Conservation (phyloP, 164 flowering plant genomes). For the Sextonia rubra region DNA sequence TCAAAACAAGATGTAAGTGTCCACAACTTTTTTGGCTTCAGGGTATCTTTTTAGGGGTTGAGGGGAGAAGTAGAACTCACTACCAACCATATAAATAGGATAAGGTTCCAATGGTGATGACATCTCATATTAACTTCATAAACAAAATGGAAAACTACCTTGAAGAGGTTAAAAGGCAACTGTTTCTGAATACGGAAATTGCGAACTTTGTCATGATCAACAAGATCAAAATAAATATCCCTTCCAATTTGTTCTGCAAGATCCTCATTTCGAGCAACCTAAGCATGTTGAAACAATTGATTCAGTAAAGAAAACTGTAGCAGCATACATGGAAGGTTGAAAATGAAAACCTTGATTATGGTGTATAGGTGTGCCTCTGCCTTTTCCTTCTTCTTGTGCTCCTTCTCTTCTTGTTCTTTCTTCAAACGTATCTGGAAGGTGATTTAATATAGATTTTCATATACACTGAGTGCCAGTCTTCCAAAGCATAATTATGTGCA, state of each 20-base stretch:
- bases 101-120: too few species aligned
- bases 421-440: constrained; percentile 63
- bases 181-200: constrained; percentile 76
- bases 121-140: neutral
- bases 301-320: neutral
- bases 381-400: constrained; percentile 78
- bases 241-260: constrained; percentile 72
- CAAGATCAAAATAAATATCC: constrained; percentile 80
- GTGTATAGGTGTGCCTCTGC: constrained; percentile 85
- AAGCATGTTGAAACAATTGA: constrained; percentile 6
- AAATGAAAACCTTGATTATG: constrained; percentile 59
- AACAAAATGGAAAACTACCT: constrained; percentile 35
- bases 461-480: neutral
- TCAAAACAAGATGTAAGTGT: too few species aligned
- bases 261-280: constrained; percentile 83
- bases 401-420: constrained; percentile 92
- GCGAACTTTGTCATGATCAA: constrained; percentile 83
- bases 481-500: neutral
- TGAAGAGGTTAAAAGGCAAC: constrained; percentile 52
- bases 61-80: too few species aligned
- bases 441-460: neutral
- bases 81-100: too few species aligned
- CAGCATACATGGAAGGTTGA: neutral
- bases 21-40: too few species aligned
- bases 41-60: too few species aligned